These are phyloP conservation scores for Metschnikowia colocasiae DNA, from an alignment of 805 yeast species.

Conservation along the genomic window DNA sequence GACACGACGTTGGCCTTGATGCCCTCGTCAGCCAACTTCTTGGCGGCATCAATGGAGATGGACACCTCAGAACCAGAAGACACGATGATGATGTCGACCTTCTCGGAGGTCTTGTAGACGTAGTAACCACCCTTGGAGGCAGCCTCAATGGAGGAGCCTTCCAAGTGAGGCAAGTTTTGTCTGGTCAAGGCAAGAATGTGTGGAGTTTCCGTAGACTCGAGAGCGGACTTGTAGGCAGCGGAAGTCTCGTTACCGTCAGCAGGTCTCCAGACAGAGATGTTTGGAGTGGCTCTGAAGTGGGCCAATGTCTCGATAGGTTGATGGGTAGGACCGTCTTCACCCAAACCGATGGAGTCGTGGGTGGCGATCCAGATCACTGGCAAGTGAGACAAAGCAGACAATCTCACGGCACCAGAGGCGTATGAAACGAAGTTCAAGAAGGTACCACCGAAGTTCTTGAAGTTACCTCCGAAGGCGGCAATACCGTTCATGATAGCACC, in stretches of 20 bases:
- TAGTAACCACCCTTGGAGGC: slow-evolving; percentile 95
- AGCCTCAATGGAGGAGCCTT: slow-evolving; percentile 86
- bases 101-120: slow-evolving; percentile 42
- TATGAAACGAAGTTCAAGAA: slow-evolving; percentile 88
- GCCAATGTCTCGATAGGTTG: slow-evolving; percentile 89
- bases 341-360: slow-evolving; percentile 85
- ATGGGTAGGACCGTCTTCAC: slow-evolving; percentile 94
- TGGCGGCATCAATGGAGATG: slow-evolving; percentile 77
- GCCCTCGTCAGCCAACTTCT: slow-evolving; percentile 63
- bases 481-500: slow-evolving; percentile 98
- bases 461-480: slow-evolving; percentile 82
- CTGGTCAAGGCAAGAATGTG: slow-evolving; percentile 73
- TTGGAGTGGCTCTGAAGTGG: slow-evolving; percentile 81
- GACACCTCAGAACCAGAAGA: slow-evolving; percentile 95
- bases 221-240: slow-evolving; percentile 71
- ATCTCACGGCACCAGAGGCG: slow-evolving; percentile 84
- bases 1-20: slow-evolving; percentile 81
- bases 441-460: slow-evolving; percentile 93
- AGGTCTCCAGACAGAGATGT: slow-evolving; percentile 85
- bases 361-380: slow-evolving; percentile 87
- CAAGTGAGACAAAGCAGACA: slow-evolving; percentile 77
- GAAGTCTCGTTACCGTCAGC: slow-evolving; percentile 89
- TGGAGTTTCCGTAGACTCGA: slow-evolving; percentile 63
- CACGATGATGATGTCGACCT: slow-evolving; percentile 67
- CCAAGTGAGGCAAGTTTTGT: slow-evolving; percentile 90